Evolutionary conservation across 2,329 filamentous ascomycete genomes (phyloP).

Genomic region (Lasiodiplodia sp.): DNA sequence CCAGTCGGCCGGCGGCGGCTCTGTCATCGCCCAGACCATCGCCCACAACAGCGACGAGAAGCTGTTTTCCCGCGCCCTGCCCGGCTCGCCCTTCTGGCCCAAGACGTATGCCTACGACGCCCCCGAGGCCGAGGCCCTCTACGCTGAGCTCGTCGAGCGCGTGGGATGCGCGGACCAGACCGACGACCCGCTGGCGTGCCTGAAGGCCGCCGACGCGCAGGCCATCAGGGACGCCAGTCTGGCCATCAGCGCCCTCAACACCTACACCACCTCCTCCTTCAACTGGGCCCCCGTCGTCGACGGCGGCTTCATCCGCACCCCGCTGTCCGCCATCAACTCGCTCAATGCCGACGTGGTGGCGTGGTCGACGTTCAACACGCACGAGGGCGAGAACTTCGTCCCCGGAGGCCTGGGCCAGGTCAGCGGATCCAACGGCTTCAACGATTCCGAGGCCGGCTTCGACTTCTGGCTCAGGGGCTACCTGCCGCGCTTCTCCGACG

Average conservation of each 20-base stretch:
- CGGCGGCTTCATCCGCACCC: conserved; percentile 57
- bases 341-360: conserved; percentile 55
- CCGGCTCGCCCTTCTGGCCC: conserved; percentile 65
- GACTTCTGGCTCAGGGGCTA: conserved; percentile 62
- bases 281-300: conserved; percentile 70
- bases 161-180: conserved; percentile 59
- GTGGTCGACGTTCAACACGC: conserved; percentile 67
- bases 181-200: conserved; percentile 52
- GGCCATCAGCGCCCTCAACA: conserved; percentile 56
- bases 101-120: conserved; percentile 64
- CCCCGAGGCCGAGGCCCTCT: conserved; percentile 60
- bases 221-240: conserved; percentile 61
- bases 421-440: conserved; percentile 53
- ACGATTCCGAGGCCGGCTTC: conserved; percentile 59
- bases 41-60: conserved; percentile 45
- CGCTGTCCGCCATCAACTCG: conserved; percentile 54
- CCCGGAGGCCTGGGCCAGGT: conserved; percentile 56
- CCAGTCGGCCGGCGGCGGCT: conserved; percentile 66
- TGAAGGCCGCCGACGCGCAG: conserved; percentile 63
- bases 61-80: conserved; percentile 60
- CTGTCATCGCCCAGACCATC: conserved; percentile 63
- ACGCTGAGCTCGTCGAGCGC: conserved; percentile 54
- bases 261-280: conserved; percentile 64
- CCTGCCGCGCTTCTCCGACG: conserved; percentile 55
- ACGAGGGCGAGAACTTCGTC: conserved; percentile 70